Evolutionary conservation across 805 yeast species (phyloP), one percentile per base, ranked within the genome.

Genomic region (Suhomyces kilbournensis): DNA sequence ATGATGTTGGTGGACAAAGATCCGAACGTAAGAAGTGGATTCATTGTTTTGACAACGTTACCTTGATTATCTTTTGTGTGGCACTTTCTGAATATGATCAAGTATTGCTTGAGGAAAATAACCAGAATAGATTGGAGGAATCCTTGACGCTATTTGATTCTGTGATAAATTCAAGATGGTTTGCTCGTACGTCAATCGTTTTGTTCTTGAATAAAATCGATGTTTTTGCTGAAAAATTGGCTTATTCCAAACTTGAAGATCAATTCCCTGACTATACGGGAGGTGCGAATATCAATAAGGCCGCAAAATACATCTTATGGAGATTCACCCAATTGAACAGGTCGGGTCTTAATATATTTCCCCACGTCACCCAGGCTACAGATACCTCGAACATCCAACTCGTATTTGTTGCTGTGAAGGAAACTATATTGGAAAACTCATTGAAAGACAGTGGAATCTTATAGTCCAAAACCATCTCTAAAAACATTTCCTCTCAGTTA

Each of bases 1-100:
- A 63, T 63, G 97, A 92, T 68, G 97, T 92, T 46, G 97, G 97
- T 56, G 97, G 97, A 1, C 99, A 94, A 70, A 78, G 99, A 61
- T 84, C 96, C 3, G 99, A 94, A 73, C 84, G 99, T 50, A 89
- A 88, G 64, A 93, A 94, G 69, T 94, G 99, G 99, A 91, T 94
- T 56, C 96, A 94, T 70, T 90, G 97, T 65, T 94, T 94, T 62
- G 97, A 91, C 68, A 90, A 91, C 60, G 97, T 92, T 32, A 88
- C 97, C 0, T 77, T 88, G 46, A 86, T 92, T 48, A 89, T 92
- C 54, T 92, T 91, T 66, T 91, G 97, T 68, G 97, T 91, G 20
- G 91, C 97, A 0, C 70, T 92, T 50, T 85, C 93, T 2, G 97
- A 92, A 66, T 92, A 92, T 65, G 97, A 92, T 67, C 97, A 91